Percentiles rank a stretch among this genome's conserved stretches.
Evolutionary conservation across 163 green algal genomes (phyloP).

Genomic region (Picocystis sp.): DNA sequence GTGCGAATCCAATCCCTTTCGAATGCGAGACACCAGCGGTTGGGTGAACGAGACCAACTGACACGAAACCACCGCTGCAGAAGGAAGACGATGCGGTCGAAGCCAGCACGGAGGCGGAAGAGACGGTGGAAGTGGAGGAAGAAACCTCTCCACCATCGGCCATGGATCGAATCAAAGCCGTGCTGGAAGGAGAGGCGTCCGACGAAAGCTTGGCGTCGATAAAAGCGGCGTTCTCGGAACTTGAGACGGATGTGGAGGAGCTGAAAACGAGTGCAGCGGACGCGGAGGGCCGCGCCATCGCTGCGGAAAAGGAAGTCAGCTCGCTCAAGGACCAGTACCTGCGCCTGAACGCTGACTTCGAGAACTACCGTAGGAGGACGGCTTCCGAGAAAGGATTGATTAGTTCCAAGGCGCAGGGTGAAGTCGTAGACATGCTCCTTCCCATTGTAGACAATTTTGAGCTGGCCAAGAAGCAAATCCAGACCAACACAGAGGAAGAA

Average conservation of each 20-base stretch:
- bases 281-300: background rate
- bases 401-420: conserved; percentile 15
- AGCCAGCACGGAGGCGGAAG: too few species aligned
- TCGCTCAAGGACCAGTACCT: conserved; percentile 59
- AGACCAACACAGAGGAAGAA: conserved; percentile 72
- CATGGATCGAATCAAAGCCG: too few species aligned
- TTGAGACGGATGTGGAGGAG: conserved; percentile 3
- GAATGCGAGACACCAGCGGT: too few species aligned
- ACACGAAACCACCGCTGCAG: too few species aligned
- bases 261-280: background rate
- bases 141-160: too few species aligned
- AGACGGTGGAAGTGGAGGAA: too few species aligned
- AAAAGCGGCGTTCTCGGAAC: background rate
- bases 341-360: conserved; percentile 89
- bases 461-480: conserved; percentile 44
- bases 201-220: too few species aligned
- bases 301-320: background rate
- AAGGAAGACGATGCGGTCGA: too few species aligned
- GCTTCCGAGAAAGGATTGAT: conserved; percentile 25
- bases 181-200: too few species aligned
- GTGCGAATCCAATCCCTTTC: too few species aligned
- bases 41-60: too few species aligned
- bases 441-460: conserved; percentile 94
- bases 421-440: conserved; percentile 57
- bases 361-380: conserved; percentile 90